Percentiles rank a stretch among this genome's conserved stretches.
Conservation (phyloP, 73 alveolate species). For the Breviolum minutum region DNA sequence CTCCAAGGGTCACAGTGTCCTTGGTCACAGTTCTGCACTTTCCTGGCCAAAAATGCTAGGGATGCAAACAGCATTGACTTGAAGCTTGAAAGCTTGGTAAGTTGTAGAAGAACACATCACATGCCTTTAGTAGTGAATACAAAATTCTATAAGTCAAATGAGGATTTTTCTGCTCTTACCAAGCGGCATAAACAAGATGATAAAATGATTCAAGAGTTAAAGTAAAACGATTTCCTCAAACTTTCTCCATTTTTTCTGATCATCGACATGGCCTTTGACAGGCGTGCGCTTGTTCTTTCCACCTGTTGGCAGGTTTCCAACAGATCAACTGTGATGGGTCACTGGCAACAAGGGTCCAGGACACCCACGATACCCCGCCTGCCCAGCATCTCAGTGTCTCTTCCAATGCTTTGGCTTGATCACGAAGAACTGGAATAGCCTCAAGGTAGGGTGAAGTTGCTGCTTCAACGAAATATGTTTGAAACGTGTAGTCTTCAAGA, state of each 20-base stretch:
- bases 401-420: constrained; percentile 63
- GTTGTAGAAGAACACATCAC: no score
- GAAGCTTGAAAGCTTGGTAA: no score
- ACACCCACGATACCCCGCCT: constrained; percentile 27
- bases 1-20: constrained; percentile 24
- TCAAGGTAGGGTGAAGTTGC: not conserved
- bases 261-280: constrained; percentile 1
- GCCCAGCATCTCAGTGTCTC: constrained; percentile 67
- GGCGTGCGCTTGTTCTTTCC: constrained; percentile 20
- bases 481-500: not conserved
- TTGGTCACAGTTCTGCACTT: constrained; percentile 28
- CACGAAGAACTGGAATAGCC: constrained; percentile 36
- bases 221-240: not conserved
- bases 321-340: not conserved
- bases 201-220: not conserved
- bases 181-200: no score
- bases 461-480: no score
- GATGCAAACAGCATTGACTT: no score
- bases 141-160: no score
- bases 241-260: no score
- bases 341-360: not conserved
- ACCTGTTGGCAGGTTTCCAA: not conserved
- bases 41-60: no score
- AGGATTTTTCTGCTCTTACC: no score
- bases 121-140: no score